phyloP scores from a whole-genome alignment of 2,329 filamentous ascomycete genomes.

The Aspergillus latus region DNA sequence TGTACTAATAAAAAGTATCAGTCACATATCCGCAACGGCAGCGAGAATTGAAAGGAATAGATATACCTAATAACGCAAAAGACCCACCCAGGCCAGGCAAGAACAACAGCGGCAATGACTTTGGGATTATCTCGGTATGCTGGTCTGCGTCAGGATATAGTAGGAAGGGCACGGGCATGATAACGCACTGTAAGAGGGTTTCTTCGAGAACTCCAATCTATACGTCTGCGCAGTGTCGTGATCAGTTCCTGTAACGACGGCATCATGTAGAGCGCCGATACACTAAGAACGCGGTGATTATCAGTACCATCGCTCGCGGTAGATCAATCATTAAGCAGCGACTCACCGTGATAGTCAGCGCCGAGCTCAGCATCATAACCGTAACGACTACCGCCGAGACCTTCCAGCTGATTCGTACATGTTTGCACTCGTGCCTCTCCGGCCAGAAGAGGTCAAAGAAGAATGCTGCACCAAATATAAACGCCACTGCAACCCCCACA shows the following conservation, averaged over 20 bases:
- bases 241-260: constrained; percentile 47
- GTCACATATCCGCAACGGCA: neutral
- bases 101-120: constrained; percentile 53
- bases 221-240: constrained; percentile 29
- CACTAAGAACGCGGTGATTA: constrained; percentile 23
- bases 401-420: constrained; percentile 57
- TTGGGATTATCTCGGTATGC: constrained; percentile 52
- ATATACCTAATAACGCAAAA: constrained; percentile 44
- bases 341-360: constrained; percentile 50
- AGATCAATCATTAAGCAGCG: too few relatives aligned
- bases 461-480: constrained; percentile 59
- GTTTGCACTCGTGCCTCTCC: constrained; percentile 50
- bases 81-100: constrained; percentile 55
- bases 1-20: constrained; percentile 1
- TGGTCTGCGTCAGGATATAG: constrained; percentile 1
- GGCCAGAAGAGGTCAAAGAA: constrained; percentile 65
- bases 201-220: constrained; percentile 32
- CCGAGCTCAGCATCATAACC: constrained; percentile 46
- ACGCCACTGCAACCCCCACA: constrained; percentile 57
- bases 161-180: neutral
- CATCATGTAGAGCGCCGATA: constrained; percentile 50
- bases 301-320: too few relatives aligned
- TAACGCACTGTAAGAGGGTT: constrained; percentile 32
- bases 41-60: neutral
- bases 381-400: constrained; percentile 52